These are phyloP conservation scores for Elaphomyces granulatus DNA, from an alignment of 495 filamentous ascomycete species.

Conservation along the genomic window DNA sequence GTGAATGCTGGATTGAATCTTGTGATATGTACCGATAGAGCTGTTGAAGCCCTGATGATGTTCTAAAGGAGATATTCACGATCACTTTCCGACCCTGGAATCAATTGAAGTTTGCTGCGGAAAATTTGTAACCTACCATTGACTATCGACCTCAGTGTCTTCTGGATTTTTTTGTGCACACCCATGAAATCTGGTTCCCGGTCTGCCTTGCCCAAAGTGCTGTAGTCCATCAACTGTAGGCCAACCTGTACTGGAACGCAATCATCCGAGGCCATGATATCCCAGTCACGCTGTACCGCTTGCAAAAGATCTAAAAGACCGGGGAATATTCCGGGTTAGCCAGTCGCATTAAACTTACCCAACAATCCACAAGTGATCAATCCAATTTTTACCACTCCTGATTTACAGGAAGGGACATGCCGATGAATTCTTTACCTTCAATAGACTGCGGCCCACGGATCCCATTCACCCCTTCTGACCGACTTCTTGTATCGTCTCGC, in stretches of 20 bases:
- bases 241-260: slow-evolving; percentile 89
- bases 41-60: slow-evolving; percentile 99
- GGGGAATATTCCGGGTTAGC: slow-evolving; percentile 1
- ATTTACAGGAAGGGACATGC: too few relatives aligned
- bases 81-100: too few relatives aligned
- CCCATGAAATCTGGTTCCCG: slow-evolving; percentile 71
- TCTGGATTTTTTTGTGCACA: slow-evolving; percentile 72
- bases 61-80: slow-evolving; percentile 32
- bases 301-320: slow-evolving; percentile 42
- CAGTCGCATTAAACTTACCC: slow-evolving; percentile 2
- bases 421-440: slow-evolving; percentile 23
- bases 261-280: slow-evolving; percentile 71
- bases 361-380: too few relatives aligned
- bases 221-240: slow-evolving; percentile 82
- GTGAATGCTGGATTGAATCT: slow-evolving; percentile 89
- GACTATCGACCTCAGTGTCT: slow-evolving; percentile 85
- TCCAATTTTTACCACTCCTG: too few relatives aligned
- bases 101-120: too few relatives aligned
- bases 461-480: slow-evolving; percentile 6
- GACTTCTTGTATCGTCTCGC: slow-evolving; percentile 14
- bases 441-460: slow-evolving; percentile 22
- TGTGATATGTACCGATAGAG: slow-evolving; percentile 96
- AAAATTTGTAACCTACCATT: too few relatives aligned
- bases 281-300: slow-evolving; percentile 77
- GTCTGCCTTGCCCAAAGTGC: slow-evolving; percentile 78